Base-by-base conservation (phyloP, 352 stramenopile species). In the Globisporangium nagaii region DNA sequence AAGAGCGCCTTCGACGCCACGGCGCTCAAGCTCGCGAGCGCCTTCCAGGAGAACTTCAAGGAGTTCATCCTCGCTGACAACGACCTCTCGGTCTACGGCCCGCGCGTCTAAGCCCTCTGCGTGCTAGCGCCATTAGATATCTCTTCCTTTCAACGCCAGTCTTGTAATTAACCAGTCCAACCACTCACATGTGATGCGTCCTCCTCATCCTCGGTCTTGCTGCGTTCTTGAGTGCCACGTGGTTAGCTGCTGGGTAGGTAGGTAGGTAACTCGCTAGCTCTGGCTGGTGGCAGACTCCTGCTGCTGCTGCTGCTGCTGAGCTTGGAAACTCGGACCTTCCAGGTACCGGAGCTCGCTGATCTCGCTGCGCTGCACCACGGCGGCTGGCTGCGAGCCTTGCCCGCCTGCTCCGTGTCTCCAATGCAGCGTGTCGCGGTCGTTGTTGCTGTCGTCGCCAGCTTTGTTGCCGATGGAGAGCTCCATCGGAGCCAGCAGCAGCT, bases 1-100 rank as follows among this genome's bases (percentile, higher is more conserved):
- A 92, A 93, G 63, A 65, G 51, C 0, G 85, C 79, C 22, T 99
- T 98, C 72, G 96, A 99, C 63, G 74, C 49, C 39, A 86, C 88
- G 40, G 86, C 87, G 24, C 83, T 85, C 52, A 98, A 98, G 66
- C 79, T 99, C n/a, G 95, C 90, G 8, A 53, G 64, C 45, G 98
- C 98, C 92, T 99, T 98, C 75, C 73, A 93, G 58, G 72, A 97
- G 36, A 99, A 99, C 78, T 99, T 98, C 64, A 76, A 90, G 66
- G 25, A 46, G 11, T 46, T 30, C 40, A 25, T 46, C 20, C 25
- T 25, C 19, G 25, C 24, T 10, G 40, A 46, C 40, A 46, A 24
- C 40, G 40, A 46, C 12, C 25, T 30, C 40, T 46, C 40, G 22
- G 17, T 15, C 20, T 46, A 30, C 40, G 40, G 40, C 22, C 40